Percentiles rank a stretch among this genome's conserved stretches.
These are phyloP conservation scores for Teratosphaeria destructans DNA, from an alignment of 2,329 filamentous ascomycete species.

Conservation along the genomic window DNA sequence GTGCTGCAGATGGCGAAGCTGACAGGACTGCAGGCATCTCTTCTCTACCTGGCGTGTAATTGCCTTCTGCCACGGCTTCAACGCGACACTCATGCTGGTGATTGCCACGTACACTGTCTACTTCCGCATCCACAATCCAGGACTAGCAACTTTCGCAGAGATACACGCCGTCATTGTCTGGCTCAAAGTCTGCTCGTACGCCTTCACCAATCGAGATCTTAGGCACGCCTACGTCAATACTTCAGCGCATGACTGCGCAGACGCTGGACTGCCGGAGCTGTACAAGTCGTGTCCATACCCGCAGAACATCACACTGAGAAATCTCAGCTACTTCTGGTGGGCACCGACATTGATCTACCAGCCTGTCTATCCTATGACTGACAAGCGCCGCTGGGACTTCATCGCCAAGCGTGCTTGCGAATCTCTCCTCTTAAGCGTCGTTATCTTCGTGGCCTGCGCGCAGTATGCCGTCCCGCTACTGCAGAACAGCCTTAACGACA, in stretches of 20 bases:
- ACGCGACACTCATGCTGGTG: constrained; percentile 69
- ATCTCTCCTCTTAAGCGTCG: constrained; percentile 60
- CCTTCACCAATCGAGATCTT: constrained; percentile 90
- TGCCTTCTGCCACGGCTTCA: constrained; percentile 65
- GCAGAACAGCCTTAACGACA: constrained; percentile 79
- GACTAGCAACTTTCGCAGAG: constrained; percentile 85
- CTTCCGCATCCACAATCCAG: constrained; percentile 80
- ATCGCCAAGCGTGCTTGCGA: constrained; percentile 75
- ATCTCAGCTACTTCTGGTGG: constrained; percentile 95
- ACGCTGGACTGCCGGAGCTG: constrained; percentile 64
- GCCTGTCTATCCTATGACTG: constrained; percentile 82
- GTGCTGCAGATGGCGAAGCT: constrained; percentile 53
- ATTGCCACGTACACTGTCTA: constrained; percentile 82
- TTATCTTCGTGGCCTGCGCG: constrained; percentile 79
- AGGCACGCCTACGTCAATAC: constrained; percentile 67
- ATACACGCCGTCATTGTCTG: constrained; percentile 90
- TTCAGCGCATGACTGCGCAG: constrained; percentile 48
- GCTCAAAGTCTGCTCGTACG: constrained; percentile 92
- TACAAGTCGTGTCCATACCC: constrained; percentile 83
- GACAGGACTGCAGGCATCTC: constrained; percentile 37
- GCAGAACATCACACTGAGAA: constrained; percentile 75
- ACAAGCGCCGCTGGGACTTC: constrained; percentile 75
- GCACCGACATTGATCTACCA: constrained; percentile 94
- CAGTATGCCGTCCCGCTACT: constrained; percentile 90
- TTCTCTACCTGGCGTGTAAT: constrained; percentile 63